A percentile compares a stretch with the other conserved stretches of the same genome.
These are phyloP conservation scores for Catenaria anguillulae DNA, from an alignment of 371 early-diverging fungal species.

Conservation along the genomic window DNA sequence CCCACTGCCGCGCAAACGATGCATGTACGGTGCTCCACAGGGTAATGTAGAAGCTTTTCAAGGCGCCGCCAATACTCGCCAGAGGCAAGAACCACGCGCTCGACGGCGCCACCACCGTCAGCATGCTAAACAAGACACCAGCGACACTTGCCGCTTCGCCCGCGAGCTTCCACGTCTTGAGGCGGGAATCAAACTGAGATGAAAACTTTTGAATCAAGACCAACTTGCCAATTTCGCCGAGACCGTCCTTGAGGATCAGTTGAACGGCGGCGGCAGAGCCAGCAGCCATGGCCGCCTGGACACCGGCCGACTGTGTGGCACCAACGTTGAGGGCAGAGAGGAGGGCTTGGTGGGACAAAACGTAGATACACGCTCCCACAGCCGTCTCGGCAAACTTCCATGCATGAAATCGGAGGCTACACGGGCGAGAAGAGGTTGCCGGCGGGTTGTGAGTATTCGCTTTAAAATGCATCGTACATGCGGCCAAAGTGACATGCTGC, in stretches of 20 bases:
- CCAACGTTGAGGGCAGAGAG: not conserved
- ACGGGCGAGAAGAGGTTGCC: too few relatives aligned
- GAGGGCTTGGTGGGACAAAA: not conserved
- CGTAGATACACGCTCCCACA: not conserved
- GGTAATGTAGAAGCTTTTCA: not conserved
- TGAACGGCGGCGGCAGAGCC: not conserved
- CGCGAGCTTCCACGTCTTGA: not conserved
- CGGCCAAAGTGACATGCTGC: too few relatives aligned
- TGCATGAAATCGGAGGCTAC: not conserved
- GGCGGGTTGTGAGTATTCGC: too few relatives aligned
- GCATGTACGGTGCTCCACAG: not conserved
- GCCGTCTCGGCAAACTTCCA: not conserved
- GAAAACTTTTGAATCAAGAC: not conserved
- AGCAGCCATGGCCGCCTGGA: not conserved
- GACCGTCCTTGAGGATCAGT: not conserved
- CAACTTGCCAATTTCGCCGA: not conserved
- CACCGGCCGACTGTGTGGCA: not conserved
- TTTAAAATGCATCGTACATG: too few relatives aligned
- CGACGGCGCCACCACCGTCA: not conserved
- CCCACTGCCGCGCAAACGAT: not conserved
- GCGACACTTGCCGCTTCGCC: not conserved
- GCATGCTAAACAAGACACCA: not conserved
- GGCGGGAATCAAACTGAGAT: not conserved
- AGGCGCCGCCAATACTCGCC: not conserved
- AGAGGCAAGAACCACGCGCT: not conserved